Evolutionary conservation across 2,329 filamentous ascomycete species (phyloP).

Genomic region (Davidsoniella eucalypti): DNA sequence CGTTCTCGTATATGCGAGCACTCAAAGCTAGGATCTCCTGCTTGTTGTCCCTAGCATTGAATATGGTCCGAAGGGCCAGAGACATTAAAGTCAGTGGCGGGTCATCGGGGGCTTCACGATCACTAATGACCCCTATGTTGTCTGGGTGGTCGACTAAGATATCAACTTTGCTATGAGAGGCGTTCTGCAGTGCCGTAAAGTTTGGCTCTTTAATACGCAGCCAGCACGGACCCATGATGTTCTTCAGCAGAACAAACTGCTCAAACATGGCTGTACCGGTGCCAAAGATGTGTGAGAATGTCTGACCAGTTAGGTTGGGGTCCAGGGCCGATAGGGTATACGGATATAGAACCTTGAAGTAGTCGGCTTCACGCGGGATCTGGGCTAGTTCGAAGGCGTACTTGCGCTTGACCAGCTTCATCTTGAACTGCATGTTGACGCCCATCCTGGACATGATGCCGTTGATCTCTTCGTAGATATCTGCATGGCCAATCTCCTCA

Average conservation of each 20-base stretch:
- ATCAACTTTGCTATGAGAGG: constrained; percentile 94
- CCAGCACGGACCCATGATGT: constrained; percentile 98
- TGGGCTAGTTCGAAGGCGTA: constrained; percentile 87
- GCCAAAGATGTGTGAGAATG: constrained; percentile 87
- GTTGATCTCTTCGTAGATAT: constrained; percentile 84
- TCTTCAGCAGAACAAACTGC: constrained; percentile 97
- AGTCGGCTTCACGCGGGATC: constrained; percentile 77
- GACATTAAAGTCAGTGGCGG: constrained; percentile 95
- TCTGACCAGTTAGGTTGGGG: constrained; percentile 59
- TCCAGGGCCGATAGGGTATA: constrained; percentile 56
- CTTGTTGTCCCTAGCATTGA: constrained; percentile 87
- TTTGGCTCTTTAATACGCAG: constrained; percentile 76
- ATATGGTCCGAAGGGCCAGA: constrained; percentile 68
- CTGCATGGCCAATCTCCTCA: constrained; percentile 68
- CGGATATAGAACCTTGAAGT: constrained; percentile 89
- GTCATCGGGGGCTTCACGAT: constrained; percentile 65
- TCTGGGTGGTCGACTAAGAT: constrained; percentile 65
- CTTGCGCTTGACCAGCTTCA: constrained; percentile 76
- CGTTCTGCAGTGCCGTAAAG: constrained; percentile 72
- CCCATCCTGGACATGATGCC: constrained; percentile 72
- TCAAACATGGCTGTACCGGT: constrained; percentile 89
- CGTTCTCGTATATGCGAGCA: constrained; percentile 80
- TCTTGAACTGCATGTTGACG: constrained; percentile 73
- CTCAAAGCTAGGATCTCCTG: constrained; percentile 89
- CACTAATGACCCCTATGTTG: constrained; percentile 53